Evolutionary conservation across 2,329 filamentous ascomycete species (phyloP).

Genomic region (Corniculantispora saksenae): DNA sequence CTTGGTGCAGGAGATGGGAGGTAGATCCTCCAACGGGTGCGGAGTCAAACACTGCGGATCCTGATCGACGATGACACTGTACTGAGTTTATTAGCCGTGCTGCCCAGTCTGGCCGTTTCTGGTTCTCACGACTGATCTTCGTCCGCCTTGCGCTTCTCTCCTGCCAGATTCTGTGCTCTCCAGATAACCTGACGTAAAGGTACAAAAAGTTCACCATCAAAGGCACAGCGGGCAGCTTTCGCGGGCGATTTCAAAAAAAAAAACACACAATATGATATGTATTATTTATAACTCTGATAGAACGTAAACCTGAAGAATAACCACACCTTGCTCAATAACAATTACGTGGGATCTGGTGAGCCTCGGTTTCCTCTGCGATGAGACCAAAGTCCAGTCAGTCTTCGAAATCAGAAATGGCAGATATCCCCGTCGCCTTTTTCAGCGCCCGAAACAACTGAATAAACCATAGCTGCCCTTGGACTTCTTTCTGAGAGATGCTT

Average conservation of each 20-base stretch:
- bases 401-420: neutral
- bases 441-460: slow-evolving; percentile 12
- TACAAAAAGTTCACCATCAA: neutral
- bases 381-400: neutral
- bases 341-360: neutral
- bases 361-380: neutral
- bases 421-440: neutral
- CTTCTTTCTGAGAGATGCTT: neutral
- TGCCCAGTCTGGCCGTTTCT: neutral
- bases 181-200: neutral
- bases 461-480: neutral
- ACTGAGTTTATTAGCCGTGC: neutral
- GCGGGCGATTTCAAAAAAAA: neutral
- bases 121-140: too few relatives aligned
- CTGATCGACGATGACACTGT: neutral
- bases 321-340: neutral
- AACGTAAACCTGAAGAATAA: neutral
- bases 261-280: neutral
- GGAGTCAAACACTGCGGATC: neutral
- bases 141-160: neutral
- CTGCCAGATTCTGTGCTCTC: neutral
- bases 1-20: neutral
- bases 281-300: slow-evolving; percentile 7
- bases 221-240: neutral
- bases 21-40: slow-evolving; percentile 1